These are phyloP conservation scores for Phytophthora idaei DNA, from an alignment of 352 stramenopile species.

Conservation along the genomic window DNA sequence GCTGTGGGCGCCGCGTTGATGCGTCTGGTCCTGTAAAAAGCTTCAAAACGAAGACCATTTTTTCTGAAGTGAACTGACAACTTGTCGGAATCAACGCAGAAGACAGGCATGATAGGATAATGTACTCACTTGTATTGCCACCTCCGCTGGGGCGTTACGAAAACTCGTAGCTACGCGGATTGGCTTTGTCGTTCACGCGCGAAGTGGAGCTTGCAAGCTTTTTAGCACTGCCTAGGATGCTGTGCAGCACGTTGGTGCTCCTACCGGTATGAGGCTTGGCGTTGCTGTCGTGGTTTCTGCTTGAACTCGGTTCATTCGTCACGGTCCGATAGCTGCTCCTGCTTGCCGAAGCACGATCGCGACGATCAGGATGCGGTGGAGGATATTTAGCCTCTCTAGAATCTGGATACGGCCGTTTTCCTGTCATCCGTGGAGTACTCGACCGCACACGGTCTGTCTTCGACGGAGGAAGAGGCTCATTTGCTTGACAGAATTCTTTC, in stretches of 20 bases:
- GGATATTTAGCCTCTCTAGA: slow-evolving; percentile 11
- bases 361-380: slow-evolving; percentile 16
- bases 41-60: not conserved
- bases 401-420: slow-evolving; percentile 28
- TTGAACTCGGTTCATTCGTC: slow-evolving; percentile 18
- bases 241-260: slow-evolving; percentile 52
- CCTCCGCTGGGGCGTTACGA: slow-evolving; percentile 17
- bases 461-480: slow-evolving; percentile 38
- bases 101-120: not conserved
- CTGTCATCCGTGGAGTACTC: slow-evolving; percentile 20
- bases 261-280: slow-evolving; percentile 11
- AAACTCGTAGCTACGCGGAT: slow-evolving; percentile 49
- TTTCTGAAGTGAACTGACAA: not conserved
- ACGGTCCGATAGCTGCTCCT: slow-evolving; percentile 29
- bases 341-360: slow-evolving; percentile 18
- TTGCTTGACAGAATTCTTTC: slow-evolving; percentile 62
- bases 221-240: slow-evolving; percentile 72
- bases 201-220: slow-evolving; percentile 70
- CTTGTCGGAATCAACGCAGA: not conserved
- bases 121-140: not conserved
- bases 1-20: slow-evolving; percentile 78
- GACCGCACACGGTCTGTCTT: slow-evolving; percentile 19
- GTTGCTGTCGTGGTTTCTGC: slow-evolving; percentile 14
- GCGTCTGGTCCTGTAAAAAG: slow-evolving; percentile 73
- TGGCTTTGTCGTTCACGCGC: slow-evolving; percentile 60